Evolutionary conservation across 768 basidiomycete species (phyloP), one percentile per base, ranked within the genome.

Genomic region (Trametes meyenii): DNA sequence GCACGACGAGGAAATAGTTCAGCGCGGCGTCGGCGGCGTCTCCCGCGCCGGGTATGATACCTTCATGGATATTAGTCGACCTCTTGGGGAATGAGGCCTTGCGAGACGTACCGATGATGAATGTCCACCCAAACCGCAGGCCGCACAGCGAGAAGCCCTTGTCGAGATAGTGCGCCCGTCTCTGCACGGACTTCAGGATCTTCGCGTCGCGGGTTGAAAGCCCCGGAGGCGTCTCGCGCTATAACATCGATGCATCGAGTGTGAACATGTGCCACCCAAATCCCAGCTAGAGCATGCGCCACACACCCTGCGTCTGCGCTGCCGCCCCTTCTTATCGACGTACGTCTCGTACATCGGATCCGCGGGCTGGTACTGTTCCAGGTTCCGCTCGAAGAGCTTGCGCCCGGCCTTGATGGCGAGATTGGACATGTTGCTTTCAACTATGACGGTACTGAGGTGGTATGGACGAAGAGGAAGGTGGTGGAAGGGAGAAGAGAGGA

Each of bases 71-170:
- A 29, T 50, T 1, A 48, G 38, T 2, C 26, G 12, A 16, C 43
- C 8, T 5, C 2, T 23, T 24, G 35, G 13, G 6, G 11, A 8
- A 17, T 3, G 39, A 62, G 10, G 17, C 12, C 16, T 1, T 5
- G 42, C 3, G 12, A 46, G 21, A 64, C 78, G 44, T 54, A 81
- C 80, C 71, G 58, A 94, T 89, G 68, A 92, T 72, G 75, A 93
- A 90, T 0, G 92, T 85, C 88, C 89, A 95, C 0, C 95, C 95
- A 61, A 96, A 94, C 13, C 85, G 84, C 55, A 96, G 70, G 11
- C 95, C 93, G 62, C 87, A 89, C 1, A 96, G 33, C 44, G 71
- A 79, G 78, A 97, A 92, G 2, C 91, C 87, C 73, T 92, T 94
- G 76, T 97, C 95, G 56, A 97, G 87, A 71, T 88, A 85, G 67